Base-by-base conservation (phyloP, 2,329 filamentous ascomycete genomes). In the Daldinia sp. region DNA sequence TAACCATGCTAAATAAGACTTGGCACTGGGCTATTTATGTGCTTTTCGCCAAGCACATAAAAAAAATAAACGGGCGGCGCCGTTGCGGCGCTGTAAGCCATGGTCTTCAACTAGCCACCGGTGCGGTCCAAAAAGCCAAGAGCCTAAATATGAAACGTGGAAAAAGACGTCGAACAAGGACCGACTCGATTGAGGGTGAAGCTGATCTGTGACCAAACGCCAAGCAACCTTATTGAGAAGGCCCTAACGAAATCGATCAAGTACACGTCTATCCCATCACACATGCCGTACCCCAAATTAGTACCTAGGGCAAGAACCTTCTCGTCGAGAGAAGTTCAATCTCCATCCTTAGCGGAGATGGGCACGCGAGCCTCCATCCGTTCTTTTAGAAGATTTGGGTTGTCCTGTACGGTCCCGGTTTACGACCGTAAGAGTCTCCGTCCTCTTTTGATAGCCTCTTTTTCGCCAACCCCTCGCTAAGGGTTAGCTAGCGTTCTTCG, bases 81-180 rank as follows among this genome's bases (percentile, higher is more conserved):
- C 46, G 46, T 30, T 50, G 46, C 26, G 26, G 46, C 46, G 48
- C 56, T 46, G 26, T 39, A 51, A 63, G 18, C 23, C 42, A 51
- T 37, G 12, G 35, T 66, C 56, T 69, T 69, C 37, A 69, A 9
- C 67, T 71, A 60, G 63, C 46, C 33, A 57, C 46, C 46, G 15
- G 46, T 12, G 46, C 26, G 46, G 2, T 26, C n/a, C 20, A 23
- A 54, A 37, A 37, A 23, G 51, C 12, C 48, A 55, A 64, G 39
- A 55, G 59, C 42, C 65, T 70, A 59, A 66, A 68, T 41, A 6
- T 71, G 68, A 71, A 71, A 71, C 68, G 55, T 28, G 37, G 65
- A 56, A 63, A 46, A 63, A 39, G 42, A 30, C 39, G 53, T 63
- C 55, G 59, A 62, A 61, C 61, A 46, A 60, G 57, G 66, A 59